These are phyloP conservation scores for Talinum fruticosum DNA, from an alignment of 148 eudicot genomes.

Conservation along the genomic window DNA sequence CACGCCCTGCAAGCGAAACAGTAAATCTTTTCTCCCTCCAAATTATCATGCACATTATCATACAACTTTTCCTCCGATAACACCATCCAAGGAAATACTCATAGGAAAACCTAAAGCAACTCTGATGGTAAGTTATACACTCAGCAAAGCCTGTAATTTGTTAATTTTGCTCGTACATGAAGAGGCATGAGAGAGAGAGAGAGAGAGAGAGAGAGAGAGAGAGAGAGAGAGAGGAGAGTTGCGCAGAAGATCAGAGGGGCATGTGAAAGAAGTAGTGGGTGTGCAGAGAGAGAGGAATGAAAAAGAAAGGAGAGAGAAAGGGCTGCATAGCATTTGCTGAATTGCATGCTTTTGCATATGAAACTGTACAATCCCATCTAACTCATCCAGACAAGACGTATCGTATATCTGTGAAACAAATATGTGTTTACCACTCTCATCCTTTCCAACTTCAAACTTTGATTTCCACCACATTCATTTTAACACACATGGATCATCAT, in stretches of 20 bases:
- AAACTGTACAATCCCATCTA: slow-evolving; percentile 9
- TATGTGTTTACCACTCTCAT: no score
- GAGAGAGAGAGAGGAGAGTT: not conserved
- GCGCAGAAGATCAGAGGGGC: slow-evolving; percentile 18
- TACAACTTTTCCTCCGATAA: no score
- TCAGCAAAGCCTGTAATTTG: no score
- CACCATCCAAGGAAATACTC: no score
- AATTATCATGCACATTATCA: no score
- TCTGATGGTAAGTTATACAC: no score
- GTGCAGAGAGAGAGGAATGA: not conserved
- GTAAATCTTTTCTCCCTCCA: no score
- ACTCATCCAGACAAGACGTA: slow-evolving; percentile 27
- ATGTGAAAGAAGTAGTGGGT: slow-evolving; percentile 26
- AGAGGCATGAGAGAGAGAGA: not conserved
- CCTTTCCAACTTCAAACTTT: no score
- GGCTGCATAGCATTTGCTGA: not conserved
- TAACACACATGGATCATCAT: not conserved
- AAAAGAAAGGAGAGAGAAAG: not conserved
- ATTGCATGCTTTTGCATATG: slow-evolving; percentile 14
- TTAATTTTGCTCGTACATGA: not conserved
- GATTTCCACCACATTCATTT: no score
- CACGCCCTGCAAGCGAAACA: no score
- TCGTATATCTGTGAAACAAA: no score
- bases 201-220: not conserved
- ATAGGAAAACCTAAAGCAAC: no score